Conservation (phyloP, 2,329 filamentous ascomycete genomes). For the Neopestalotiopsis clavispora region DNA sequence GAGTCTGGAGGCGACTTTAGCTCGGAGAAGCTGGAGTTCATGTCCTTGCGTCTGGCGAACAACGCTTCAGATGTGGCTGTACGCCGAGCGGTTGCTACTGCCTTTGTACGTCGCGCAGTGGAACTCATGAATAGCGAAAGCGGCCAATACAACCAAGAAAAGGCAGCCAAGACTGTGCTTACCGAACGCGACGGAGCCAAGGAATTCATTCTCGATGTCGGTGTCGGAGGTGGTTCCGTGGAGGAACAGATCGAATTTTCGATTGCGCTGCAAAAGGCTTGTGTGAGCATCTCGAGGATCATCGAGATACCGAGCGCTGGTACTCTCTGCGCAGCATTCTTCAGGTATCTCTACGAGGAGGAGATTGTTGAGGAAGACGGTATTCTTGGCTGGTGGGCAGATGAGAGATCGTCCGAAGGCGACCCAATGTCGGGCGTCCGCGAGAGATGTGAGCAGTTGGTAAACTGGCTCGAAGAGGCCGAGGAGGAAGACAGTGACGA, state of each 20-base stretch:
- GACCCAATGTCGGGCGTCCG: constrained; percentile 74
- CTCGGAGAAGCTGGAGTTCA: constrained; percentile 83
- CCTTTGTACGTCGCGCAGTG: constrained; percentile 81
- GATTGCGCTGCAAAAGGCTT: constrained; percentile 79
- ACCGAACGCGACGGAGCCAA: constrained; percentile 56
- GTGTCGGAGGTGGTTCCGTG: constrained; percentile 66
- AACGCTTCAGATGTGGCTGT: constrained; percentile 91
- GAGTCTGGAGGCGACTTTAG: constrained; percentile 77
- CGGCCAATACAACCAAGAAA: constrained; percentile 61
- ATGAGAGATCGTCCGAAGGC: constrained; percentile 68
- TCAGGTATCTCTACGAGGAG: constrained; percentile 83
- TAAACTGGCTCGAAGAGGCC: constrained; percentile 84
- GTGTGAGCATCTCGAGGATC: constrained; percentile 67
- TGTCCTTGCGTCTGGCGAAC: constrained; percentile 86
- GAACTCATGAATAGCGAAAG: constrained; percentile 64
- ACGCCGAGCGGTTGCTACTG: constrained; percentile 81
- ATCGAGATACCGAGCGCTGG: constrained; percentile 54
- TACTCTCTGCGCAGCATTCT: constrained; percentile 74
- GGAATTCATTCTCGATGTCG: constrained; percentile 63
- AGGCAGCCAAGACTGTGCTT: constrained; percentile 69
- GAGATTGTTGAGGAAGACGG: constrained; percentile 91
- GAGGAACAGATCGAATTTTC: constrained; percentile 87
- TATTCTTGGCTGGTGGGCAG: constrained; percentile 86
- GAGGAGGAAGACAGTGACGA: constrained; percentile 73
- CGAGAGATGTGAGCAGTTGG: constrained; percentile 75